These are phyloP conservation scores for Boehmeria nivea DNA, from an alignment of 306 rosid genomes.

Conservation along the genomic window DNA sequence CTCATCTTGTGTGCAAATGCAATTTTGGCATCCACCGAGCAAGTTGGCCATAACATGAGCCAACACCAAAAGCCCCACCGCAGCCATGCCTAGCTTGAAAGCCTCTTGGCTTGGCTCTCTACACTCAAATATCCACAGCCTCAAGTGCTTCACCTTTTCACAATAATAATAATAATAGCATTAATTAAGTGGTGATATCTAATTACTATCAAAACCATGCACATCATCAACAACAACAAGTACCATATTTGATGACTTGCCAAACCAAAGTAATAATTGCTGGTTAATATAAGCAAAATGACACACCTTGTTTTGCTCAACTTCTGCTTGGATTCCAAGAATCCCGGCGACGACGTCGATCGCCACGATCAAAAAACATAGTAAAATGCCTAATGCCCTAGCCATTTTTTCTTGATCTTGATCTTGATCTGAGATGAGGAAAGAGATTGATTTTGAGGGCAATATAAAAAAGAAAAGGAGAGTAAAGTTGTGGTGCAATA, in stretches of 20 bases:
- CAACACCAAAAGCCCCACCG: constrained; percentile 54
- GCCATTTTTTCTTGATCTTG: constrained; percentile 38
- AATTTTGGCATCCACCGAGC: constrained; percentile 70
- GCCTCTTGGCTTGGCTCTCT: constrained; percentile 82
- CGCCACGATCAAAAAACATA: constrained; percentile 60
- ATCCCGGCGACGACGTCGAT: constrained; percentile 86
- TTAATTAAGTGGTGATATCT: too few relatives aligned
- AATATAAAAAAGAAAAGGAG: constrained; percentile 8
- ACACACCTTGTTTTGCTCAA: constrained; percentile 76
- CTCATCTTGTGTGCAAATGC: constrained; percentile 82
- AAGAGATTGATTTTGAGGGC: neutral
- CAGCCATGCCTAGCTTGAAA: constrained; percentile 72
- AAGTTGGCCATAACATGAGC: constrained; percentile 72
- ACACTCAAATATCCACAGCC: constrained; percentile 91
- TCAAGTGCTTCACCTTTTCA: constrained; percentile 65
- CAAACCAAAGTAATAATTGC: too few relatives aligned
- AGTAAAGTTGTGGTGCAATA: constrained; percentile 14
- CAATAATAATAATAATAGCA: neutral
- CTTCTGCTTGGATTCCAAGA: constrained; percentile 85
- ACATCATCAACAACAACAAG: neutral
- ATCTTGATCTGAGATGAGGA: constrained; percentile 5
- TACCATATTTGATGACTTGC: neutral
- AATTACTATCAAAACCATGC: neutral
- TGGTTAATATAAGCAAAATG: neutral
- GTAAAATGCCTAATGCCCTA: constrained; percentile 45